These are phyloP conservation scores for Ogataea zsoltii DNA, from an alignment of 805 yeast genomes.

Conservation along the genomic window DNA sequence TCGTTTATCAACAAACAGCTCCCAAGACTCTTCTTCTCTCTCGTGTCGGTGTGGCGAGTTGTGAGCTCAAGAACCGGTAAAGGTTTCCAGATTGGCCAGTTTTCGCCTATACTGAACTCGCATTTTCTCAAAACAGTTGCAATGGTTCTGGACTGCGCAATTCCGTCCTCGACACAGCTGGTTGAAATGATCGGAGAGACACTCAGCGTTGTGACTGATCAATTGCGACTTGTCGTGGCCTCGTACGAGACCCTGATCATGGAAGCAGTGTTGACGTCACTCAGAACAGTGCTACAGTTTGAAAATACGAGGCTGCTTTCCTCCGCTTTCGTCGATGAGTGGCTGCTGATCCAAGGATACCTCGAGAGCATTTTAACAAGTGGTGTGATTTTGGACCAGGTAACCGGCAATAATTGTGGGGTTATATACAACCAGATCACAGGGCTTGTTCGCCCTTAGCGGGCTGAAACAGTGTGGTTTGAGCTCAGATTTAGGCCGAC, in stretches of 20 bases:
- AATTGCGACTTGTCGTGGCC: constrained; percentile 8
- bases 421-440: background rate
- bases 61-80: constrained; percentile 38
- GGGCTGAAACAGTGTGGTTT: too few relatives aligned
- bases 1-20: constrained; percentile 41
- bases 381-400: constrained; percentile 9
- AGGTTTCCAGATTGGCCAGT: constrained; percentile 51
- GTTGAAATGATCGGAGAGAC: constrained; percentile 60
- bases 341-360: constrained; percentile 4
- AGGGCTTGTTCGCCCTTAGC: background rate
- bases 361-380: constrained; percentile 6
- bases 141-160: constrained; percentile 56
- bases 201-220: constrained; percentile 33
- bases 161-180: constrained; percentile 52
- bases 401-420: constrained; percentile 6
- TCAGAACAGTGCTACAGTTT: constrained; percentile 7
- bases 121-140: constrained; percentile 63
- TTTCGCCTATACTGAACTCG: constrained; percentile 52
- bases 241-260: constrained; percentile 11
- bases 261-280: constrained; percentile 15
- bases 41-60: constrained; percentile 48
- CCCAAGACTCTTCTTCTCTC: constrained; percentile 51
- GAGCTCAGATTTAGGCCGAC: too few relatives aligned
- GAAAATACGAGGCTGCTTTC: constrained; percentile 2
- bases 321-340: constrained; percentile 2